Percentiles rank a stretch among this genome's conserved stretches.
Evolutionary conservation across 2,329 filamentous ascomycete genomes (phyloP).

Genomic region (Trichoderma harzianum): DNA sequence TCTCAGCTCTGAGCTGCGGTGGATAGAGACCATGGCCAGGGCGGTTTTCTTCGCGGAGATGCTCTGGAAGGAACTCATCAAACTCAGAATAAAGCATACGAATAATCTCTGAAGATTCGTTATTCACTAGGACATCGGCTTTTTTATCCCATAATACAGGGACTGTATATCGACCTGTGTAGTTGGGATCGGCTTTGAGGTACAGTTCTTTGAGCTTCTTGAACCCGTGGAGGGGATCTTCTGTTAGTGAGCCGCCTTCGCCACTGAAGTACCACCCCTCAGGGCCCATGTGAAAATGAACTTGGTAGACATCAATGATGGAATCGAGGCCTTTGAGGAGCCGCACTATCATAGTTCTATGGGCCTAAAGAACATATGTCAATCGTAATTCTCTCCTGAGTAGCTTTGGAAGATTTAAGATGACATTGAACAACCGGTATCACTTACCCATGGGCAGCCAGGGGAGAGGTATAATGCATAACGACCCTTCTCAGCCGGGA

Average conservation of each 20-base stretch:
- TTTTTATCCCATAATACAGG: slow-evolving; percentile 70
- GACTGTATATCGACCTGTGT: slow-evolving; percentile 68
- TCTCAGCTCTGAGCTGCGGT: slow-evolving; percentile 46
- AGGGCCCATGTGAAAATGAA: slow-evolving; percentile 62
- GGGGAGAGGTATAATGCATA: slow-evolving; percentile 61
- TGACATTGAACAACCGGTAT: background rate
- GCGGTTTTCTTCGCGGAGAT: slow-evolving; percentile 49
- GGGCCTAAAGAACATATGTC: slow-evolving; percentile 45
- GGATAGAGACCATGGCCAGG: slow-evolving; percentile 58
- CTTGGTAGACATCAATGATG: slow-evolving; percentile 63
- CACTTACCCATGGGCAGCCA: slow-evolving; percentile 60
- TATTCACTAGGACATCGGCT: slow-evolving; percentile 69
- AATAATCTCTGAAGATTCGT: slow-evolving; percentile 81
- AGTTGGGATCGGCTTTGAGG: slow-evolving; percentile 63
- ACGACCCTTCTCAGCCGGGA: slow-evolving; percentile 56
- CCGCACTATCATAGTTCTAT: slow-evolving; percentile 69
- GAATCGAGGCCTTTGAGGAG: slow-evolving; percentile 71
- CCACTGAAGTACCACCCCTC: slow-evolving; percentile 53
- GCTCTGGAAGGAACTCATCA: slow-evolving; percentile 54
- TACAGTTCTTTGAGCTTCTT: slow-evolving; percentile 69
- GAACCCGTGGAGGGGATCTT: slow-evolving; percentile 62
- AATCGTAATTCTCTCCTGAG: background rate
- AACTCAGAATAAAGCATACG: slow-evolving; percentile 77
- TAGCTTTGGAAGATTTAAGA: background rate
- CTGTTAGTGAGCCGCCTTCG: slow-evolving; percentile 46